A percentile compares a stretch with the other conserved stretches of the same genome.
phyloP scores from a whole-genome alignment of 306 rosid species.

The Elaeagnus macrophylla region DNA sequence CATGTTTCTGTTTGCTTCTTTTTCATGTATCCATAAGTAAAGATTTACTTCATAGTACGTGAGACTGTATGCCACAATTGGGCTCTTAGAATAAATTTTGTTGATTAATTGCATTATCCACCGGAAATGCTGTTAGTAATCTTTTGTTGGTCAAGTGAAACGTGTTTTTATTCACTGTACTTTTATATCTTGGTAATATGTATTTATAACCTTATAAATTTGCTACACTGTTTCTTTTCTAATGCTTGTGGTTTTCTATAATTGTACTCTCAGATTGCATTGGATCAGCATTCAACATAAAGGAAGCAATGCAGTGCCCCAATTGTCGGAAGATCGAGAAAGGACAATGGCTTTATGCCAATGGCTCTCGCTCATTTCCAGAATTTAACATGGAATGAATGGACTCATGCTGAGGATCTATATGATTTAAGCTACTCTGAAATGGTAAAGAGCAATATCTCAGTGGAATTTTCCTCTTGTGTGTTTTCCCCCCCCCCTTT shows the following conservation, averaged over 20 bases:
- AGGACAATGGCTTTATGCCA: constrained; percentile 98
- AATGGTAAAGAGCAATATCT: constrained; percentile 49
- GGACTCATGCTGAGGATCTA: constrained; percentile 88
- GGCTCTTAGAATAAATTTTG: neutral
- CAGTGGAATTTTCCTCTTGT: neutral
- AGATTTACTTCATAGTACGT: neutral
- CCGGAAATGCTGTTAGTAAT: neutral
- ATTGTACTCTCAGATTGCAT: constrained; percentile 65
- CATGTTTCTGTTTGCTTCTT: neutral
- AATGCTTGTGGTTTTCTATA: constrained; percentile 7
- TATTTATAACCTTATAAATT: neutral
- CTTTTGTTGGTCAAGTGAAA: neutral
- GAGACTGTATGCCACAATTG: neutral
- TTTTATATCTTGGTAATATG: neutral
- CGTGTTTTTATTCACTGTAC: neutral
- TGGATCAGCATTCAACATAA: constrained; percentile 86
- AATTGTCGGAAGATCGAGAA: constrained; percentile 95
- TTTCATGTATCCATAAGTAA: neutral
- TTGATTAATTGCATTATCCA: neutral
- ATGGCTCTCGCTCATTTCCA: constrained; percentile 57
- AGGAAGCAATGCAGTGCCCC: constrained; percentile 99
- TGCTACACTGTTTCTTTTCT: constrained; percentile 5
- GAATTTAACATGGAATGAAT: constrained; percentile 78
- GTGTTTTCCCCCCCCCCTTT: neutral
- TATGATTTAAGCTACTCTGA: constrained; percentile 86